Percentiles rank a stretch among this genome's conserved stretches.
Conservation (phyloP, 768 basidiomycete genomes). For the Psilocybe subaeruginosa region DNA sequence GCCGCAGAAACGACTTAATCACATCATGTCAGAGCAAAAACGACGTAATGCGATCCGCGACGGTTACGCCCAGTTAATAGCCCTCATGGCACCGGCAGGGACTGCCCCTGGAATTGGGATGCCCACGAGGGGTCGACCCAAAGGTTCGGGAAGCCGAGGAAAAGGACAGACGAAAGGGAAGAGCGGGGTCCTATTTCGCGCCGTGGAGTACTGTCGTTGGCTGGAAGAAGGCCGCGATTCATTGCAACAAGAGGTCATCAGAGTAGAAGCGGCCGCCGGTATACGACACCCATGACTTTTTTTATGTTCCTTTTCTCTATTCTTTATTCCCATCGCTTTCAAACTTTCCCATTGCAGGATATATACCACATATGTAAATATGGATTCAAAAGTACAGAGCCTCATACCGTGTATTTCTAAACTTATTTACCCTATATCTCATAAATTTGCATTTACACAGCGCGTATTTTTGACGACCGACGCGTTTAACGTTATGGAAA, state of each 20-base stretch:
- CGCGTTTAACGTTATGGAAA: slow-evolving; percentile 11
- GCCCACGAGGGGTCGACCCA: slow-evolving; percentile 80
- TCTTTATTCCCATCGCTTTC: background rate
- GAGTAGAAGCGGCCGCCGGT: slow-evolving; percentile 69
- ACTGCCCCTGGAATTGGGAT: slow-evolving; percentile 65
- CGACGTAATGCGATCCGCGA: slow-evolving; percentile 90
- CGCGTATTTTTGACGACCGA: slow-evolving; percentile 13
- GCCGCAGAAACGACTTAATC: slow-evolving; percentile 88
- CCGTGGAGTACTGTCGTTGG: slow-evolving; percentile 85
- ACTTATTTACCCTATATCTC: background rate
- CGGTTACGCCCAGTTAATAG: slow-evolving; percentile 85
- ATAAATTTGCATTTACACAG: background rate
- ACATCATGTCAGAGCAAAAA: slow-evolving; percentile 95
- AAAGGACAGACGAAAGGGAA: slow-evolving; percentile 83
- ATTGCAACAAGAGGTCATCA: slow-evolving; percentile 65
- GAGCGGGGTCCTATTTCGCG: slow-evolving; percentile 86
- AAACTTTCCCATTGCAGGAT: slow-evolving; percentile 1
- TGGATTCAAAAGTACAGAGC: slow-evolving; percentile 14
- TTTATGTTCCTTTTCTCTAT: background rate
- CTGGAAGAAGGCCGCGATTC: slow-evolving; percentile 83
- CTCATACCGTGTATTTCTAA: slow-evolving; percentile 21
- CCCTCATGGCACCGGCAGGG: slow-evolving; percentile 80
- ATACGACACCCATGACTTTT: slow-evolving; percentile 33
- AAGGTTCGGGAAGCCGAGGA: slow-evolving; percentile 70
- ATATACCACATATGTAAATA: slow-evolving; percentile 16